Conservation (phyloP, 352 stramenopile species). For the Globisporangium paddicum region DNA sequence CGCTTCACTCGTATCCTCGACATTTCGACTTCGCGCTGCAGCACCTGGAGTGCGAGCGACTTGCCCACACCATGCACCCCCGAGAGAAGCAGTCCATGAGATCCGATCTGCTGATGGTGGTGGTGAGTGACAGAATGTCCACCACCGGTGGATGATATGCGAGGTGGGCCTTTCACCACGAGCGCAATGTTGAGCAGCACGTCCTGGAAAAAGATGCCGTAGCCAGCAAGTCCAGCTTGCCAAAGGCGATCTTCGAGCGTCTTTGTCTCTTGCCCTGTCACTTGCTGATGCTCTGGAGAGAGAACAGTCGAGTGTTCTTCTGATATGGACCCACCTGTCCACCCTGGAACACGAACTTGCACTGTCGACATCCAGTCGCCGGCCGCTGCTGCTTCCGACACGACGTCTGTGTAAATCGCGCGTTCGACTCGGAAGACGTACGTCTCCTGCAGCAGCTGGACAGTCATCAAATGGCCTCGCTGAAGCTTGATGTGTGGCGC, state of each 20-base stretch:
- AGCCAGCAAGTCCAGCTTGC: slow-evolving; percentile 42
- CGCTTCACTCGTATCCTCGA: slow-evolving; percentile 13
- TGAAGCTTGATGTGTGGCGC: slow-evolving; percentile 6
- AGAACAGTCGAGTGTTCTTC: slow-evolving; percentile 10
- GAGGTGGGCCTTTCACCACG: slow-evolving; percentile 22
- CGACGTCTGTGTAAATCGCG: slow-evolving; percentile 12
- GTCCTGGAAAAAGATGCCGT: slow-evolving; percentile 42
- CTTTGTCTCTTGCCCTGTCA: not conserved
- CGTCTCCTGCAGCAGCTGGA: slow-evolving; percentile 44
- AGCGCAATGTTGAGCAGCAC: slow-evolving; percentile 54
- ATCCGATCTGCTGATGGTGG: slow-evolving; percentile 20
- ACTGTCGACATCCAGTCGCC: not conserved
- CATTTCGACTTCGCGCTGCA: slow-evolving; percentile 21
- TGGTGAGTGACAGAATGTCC: too few species aligned
- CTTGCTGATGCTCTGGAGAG: slow-evolving; percentile 3
- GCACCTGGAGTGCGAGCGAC: slow-evolving; percentile 33
- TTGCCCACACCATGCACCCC: slow-evolving; percentile 71
- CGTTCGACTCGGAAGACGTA: slow-evolving; percentile 41
- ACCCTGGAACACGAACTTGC: slow-evolving; percentile 5
- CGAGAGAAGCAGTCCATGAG: slow-evolving; percentile 52
- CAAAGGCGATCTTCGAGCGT: slow-evolving; percentile 26
- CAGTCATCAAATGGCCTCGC: slow-evolving; percentile 27
- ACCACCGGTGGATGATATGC: too few species aligned
- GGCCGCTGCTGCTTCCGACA: too few species aligned
- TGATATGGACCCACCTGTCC: slow-evolving; percentile 8